Conservation (phyloP, 2,329 filamentous ascomycete genomes). For the Madurella mycetomatis region DNA sequence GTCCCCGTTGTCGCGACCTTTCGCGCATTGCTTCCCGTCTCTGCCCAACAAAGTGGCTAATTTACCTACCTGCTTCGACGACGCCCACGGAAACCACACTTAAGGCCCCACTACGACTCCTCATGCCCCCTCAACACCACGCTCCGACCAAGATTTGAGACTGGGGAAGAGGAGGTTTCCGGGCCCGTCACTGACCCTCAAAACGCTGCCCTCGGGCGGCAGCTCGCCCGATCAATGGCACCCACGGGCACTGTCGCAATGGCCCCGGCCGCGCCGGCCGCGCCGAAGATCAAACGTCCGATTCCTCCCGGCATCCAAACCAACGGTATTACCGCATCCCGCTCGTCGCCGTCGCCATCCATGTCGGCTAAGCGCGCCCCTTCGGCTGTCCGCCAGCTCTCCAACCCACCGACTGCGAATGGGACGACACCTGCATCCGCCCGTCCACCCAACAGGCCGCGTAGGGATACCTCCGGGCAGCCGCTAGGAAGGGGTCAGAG, state of each 20-base stretch:
- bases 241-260: conserved; percentile 45
- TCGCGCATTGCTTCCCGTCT: neutral
- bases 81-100: neutral
- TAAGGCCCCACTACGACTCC: neutral
- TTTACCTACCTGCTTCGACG: neutral
- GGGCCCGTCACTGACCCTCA: neutral
- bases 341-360: conserved; percentile 57
- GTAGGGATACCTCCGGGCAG: conserved; percentile 51
- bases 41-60: neutral
- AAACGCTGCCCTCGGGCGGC: conserved; percentile 15
- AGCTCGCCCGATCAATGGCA: conserved; percentile 41
- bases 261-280: conserved; percentile 38
- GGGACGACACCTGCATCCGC: conserved; percentile 44
- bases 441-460: conserved; percentile 53
- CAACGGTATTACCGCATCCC: conserved; percentile 55
- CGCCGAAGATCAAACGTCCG: conserved; percentile 64
- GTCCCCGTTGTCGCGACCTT: neutral
- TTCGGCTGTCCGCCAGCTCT: conserved; percentile 46
- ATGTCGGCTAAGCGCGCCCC: conserved; percentile 53
- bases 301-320: conserved; percentile 62
- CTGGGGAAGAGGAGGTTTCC: conserved; percentile 2
- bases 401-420: conserved; percentile 38
- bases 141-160: conserved; percentile 4
- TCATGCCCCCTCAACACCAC: conserved; percentile 4
- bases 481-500: conserved; percentile 44